These are phyloP conservation scores for Elsinoe ampelina DNA, from an alignment of 2,329 filamentous ascomycete genomes.

Conservation along the genomic window DNA sequence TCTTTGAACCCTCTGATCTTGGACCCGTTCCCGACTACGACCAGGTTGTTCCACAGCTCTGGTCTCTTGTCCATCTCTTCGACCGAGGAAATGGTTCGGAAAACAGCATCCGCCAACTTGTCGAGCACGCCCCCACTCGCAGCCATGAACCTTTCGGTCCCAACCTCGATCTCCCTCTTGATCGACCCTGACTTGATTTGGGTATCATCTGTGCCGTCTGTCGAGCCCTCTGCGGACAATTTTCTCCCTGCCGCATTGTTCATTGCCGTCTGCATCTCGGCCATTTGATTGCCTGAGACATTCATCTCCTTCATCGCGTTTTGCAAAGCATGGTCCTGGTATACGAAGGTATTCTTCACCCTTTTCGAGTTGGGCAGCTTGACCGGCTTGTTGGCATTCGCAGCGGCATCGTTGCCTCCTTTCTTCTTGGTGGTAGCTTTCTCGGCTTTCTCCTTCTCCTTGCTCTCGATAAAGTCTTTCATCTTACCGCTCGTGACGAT, in stretches of 20 bases:
- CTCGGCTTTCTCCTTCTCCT: slow-evolving; percentile 72
- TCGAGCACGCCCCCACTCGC: slow-evolving; percentile 65
- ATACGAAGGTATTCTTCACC: slow-evolving; percentile 60
- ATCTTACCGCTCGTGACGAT: slow-evolving; percentile 77
- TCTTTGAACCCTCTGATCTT: slow-evolving; percentile 71
- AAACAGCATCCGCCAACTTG: slow-evolving; percentile 72
- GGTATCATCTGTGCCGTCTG: slow-evolving; percentile 15
- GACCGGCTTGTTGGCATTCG: slow-evolving; percentile 48
- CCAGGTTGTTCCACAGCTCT: slow-evolving; percentile 81
- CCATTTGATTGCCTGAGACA: slow-evolving; percentile 36
- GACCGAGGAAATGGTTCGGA: slow-evolving; percentile 72
- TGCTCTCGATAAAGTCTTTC: slow-evolving; percentile 61
- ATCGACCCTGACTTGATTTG: slow-evolving; percentile 29
- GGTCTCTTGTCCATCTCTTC: slow-evolving; percentile 77
- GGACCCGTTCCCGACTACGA: slow-evolving; percentile 84
- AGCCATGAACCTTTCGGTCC: slow-evolving; percentile 60
- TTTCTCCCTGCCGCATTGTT: slow-evolving; percentile 22
- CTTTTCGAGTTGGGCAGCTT: slow-evolving; percentile 65
- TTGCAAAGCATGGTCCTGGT: slow-evolving; percentile 55
- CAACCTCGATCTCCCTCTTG: slow-evolving; percentile 62
- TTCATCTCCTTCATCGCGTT: slow-evolving; percentile 46
- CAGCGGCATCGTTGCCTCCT: slow-evolving; percentile 43
- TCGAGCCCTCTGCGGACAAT: slow-evolving; percentile 18
- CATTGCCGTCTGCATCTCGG: slow-evolving; percentile 44
- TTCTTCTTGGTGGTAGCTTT: slow-evolving; percentile 50